Evolutionary conservation across 2,329 filamentous ascomycete species (phyloP), one percentile per base, ranked within the genome.

Genomic region (Penicillium sp.): DNA sequence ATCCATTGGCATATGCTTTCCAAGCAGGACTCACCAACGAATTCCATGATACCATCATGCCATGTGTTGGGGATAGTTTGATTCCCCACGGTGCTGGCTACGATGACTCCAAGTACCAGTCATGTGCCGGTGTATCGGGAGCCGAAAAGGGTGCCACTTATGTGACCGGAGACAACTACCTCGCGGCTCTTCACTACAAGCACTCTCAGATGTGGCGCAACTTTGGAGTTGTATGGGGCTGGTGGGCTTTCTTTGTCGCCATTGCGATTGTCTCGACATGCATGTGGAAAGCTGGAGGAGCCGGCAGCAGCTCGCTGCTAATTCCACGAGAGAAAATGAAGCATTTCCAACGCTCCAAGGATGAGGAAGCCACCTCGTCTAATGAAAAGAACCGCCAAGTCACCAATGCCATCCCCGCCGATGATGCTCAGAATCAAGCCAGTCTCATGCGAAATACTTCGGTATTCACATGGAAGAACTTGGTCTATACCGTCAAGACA

Each of bases 391-490:
- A 24, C 5, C 13, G 21, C 13, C 39, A 22, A 13, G 39, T 13
- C 11, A 49, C 16, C 19, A 39, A 14, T 10, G 6, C 24, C 1
- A 49, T 21, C 5, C 26, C 46, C 26, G 53, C 64, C 13, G 60
- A 63, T 21, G 60, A 62, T 21, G 53, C 63, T 46, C 59, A 64
- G 26, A 63, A 71, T n/a, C 73, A 78, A 39, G 0, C 48, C 9
- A 70, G 70, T 2, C 76, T 89, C 1, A 73, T 86, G 29, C 82
- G 82, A 26, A 89, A 90, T 69, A 87, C 83, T 0, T 87, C 85
- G 0, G 79, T 89, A 0, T 90, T 91, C 64, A 91, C 89, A 1
- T 92, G 89, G 87, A 88, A 88, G 68, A 82, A 90, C 56, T 81
- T 92, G 21, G 82, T 78, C 1, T 91, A 91, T 67, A 89, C 84